Conservation (phyloP, 331 rosid species). For the Arachis monticola region DNA sequence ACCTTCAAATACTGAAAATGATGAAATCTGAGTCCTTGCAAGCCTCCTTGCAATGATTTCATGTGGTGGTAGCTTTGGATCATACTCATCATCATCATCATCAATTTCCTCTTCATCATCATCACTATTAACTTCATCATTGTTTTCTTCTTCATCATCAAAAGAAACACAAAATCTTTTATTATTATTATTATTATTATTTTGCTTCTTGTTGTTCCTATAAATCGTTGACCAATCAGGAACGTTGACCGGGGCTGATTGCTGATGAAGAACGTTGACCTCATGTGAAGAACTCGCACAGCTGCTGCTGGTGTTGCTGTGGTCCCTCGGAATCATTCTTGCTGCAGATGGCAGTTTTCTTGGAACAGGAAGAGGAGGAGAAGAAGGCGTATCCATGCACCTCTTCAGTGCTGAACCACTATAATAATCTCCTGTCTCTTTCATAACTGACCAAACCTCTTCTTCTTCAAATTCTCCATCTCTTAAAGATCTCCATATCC, state of each 20-base stretch:
- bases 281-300: constrained; percentile 51
- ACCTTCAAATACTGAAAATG: constrained; percentile 93
- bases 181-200: too few relatives aligned
- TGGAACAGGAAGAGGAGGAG: constrained; percentile 43
- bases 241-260: constrained; percentile 77
- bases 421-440: constrained; percentile 45
- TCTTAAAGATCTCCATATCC: constrained; percentile 78
- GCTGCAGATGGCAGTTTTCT: constrained; percentile 53
- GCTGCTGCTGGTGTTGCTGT: constrained; percentile 40
- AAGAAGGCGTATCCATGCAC: constrained; percentile 33
- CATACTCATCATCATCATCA: constrained; percentile 50
- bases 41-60: constrained; percentile 80
- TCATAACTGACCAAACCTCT: constrained; percentile 71
- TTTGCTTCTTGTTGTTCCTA: constrained; percentile 38
- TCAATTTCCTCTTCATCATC: constrained; percentile 46
- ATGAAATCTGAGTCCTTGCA: constrained; percentile 78
- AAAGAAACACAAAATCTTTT: constrained; percentile 27
- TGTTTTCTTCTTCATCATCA: constrained; percentile 22
- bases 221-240: constrained; percentile 68
- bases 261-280: constrained; percentile 57
- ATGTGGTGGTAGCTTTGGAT: constrained; percentile 71
- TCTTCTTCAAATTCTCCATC: constrained; percentile 91
- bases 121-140: constrained; percentile 23
- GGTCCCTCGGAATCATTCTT: constrained; percentile 66
- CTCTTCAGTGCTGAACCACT: constrained; percentile 26